phyloP scores from a whole-genome alignment of 2,329 filamentous ascomycete species.

The Ceratocystis huliohia region DNA sequence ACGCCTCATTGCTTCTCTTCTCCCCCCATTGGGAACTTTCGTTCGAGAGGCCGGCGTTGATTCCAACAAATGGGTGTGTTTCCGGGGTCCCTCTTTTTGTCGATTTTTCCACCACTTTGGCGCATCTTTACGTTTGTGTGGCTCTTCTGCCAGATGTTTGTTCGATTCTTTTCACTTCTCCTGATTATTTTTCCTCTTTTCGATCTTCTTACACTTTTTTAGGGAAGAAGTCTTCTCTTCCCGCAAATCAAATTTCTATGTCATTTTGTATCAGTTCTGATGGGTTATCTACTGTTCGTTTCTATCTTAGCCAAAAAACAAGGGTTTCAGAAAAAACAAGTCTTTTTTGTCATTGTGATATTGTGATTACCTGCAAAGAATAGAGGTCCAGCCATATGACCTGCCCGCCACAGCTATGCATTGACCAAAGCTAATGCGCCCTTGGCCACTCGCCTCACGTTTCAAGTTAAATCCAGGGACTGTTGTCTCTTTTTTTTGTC shows the following conservation, averaged over 20 bases:
- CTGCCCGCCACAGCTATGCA: not conserved
- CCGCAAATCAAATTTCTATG: constrained; percentile 3
- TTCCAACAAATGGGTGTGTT: constrained; percentile 5
- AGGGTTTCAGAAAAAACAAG: not conserved
- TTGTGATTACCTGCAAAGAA: not conserved
- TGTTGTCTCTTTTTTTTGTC: not conserved
- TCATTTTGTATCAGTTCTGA: not conserved
- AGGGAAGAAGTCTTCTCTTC: not conserved
- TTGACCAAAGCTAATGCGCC: not conserved
- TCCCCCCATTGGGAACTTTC: not conserved
- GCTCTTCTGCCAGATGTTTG: constrained; percentile 27
- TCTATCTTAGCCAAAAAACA: constrained; percentile 1
- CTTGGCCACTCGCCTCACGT: not conserved
- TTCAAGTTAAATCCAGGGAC: constrained; percentile 19
- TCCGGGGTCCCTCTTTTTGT: constrained; percentile 7
- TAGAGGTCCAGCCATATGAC: not conserved
- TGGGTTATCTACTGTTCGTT: not conserved
- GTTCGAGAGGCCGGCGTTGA: constrained; percentile 8
- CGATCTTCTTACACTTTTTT: not conserved
- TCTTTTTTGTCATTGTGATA: not conserved
- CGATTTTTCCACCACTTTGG: not conserved
- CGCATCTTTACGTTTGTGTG: constrained; percentile 15
- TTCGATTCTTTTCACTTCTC: constrained; percentile 24
- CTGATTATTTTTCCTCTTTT: constrained; percentile 17
- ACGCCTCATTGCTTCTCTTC: constrained; percentile 13